Base-by-base conservation (phyloP, 257 asterid species). In the Ballota nigra region DNA sequence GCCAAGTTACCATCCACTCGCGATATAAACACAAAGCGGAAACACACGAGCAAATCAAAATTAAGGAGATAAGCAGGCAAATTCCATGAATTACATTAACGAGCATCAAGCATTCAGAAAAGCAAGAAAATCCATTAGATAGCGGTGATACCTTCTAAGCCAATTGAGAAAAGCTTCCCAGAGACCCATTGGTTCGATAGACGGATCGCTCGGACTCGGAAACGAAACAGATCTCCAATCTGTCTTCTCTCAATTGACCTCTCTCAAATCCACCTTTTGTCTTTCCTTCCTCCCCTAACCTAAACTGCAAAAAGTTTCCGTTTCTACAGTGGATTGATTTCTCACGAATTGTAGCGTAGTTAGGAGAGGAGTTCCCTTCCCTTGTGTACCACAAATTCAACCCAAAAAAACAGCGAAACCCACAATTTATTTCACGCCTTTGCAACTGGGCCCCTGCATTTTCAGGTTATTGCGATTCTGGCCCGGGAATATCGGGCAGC, bases 121-220 rank as follows among this genome's bases (percentile, higher is more conserved):
- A 19, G 29, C 61, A 55, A 58, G 31, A 51, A 49, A 36, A 63
- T 36, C 69, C 61, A 72, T 20, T 73, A 60, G n/a, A n/a, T n/a
- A 9, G 22, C 6, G 11, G 64, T 66, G n/a, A 47, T 24, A 91
- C 98, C 98, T 93, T 74, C 98, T 83, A 62, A 93, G 96, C 98
- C 98, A 90, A 90, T 93, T 90, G 90, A 93, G 97, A 82, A 93
- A 90, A 86, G 92, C 92, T 86, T 93, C 97, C 96, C 89, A 90
- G 84, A 90, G 83, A 83, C 98, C 97, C 98, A 93, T 92, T 78
- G 79, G 22, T 49, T 51, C 49, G 77, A 70, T 52, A 51, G 73
- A 33, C 55, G 76, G 74, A 69, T 73, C 63, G 86, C 80, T 59
- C 79, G 63, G 78, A 80, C 66, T 69, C 79, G 84, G 68, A 71